These are phyloP conservation scores for Peniophora sp. DNA, from an alignment of 1,284 basidiomycete species.

Conservation along the genomic window DNA sequence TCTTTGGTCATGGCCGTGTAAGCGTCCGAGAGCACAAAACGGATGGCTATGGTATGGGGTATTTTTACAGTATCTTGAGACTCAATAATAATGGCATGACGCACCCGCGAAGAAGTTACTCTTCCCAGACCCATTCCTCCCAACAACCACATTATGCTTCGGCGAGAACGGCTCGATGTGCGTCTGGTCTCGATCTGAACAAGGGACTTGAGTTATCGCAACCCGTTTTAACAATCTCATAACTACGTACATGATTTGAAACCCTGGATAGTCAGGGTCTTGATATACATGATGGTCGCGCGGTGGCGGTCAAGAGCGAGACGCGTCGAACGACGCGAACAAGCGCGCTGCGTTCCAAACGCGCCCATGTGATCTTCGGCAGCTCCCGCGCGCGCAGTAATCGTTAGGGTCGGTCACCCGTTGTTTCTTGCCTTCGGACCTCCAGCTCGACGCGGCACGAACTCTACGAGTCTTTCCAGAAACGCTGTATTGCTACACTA, in stretches of 20 bases:
- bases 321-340: background rate
- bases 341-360: background rate
- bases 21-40: constrained; percentile 95
- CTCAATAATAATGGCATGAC: constrained; percentile 10
- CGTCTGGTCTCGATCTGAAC: constrained; percentile 69
- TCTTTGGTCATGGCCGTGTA: constrained; percentile 94
- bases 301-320: background rate
- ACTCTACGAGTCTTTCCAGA: too few relatives aligned
- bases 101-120: constrained; percentile 92
- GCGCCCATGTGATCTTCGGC: too few relatives aligned
- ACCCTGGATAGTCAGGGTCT: constrained; percentile 90
- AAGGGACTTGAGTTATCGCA: background rate
- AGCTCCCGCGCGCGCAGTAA: too few relatives aligned
- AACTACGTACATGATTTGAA: constrained; percentile 86
- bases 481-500: too few relatives aligned
- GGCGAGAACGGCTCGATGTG: constrained; percentile 80
- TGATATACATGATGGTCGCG: constrained; percentile 64
- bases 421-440: too few relatives aligned
- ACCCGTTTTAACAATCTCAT: background rate
- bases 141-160: constrained; percentile 89
- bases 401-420: too few relatives aligned
- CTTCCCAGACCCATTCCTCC: constrained; percentile 93
- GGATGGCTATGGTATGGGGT: constrained; percentile 88
- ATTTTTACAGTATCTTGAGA: background rate
- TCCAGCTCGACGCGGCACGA: too few relatives aligned